Evolutionary conservation across 345 rosid genomes (phyloP), one percentile per base, ranked within the genome.

Genomic region (Arabis alpina): DNA sequence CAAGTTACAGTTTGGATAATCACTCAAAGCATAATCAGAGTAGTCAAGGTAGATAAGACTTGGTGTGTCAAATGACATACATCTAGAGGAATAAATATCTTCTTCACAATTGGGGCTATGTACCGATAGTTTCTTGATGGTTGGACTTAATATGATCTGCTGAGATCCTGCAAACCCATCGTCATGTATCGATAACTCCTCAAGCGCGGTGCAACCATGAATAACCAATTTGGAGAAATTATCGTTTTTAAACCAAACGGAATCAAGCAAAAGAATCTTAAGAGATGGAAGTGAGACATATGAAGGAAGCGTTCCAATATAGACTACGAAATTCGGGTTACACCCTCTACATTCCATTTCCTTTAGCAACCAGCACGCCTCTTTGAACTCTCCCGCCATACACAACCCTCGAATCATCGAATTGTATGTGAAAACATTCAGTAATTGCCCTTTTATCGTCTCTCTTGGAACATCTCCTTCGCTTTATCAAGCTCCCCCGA

Each of bases 271-370:
- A 28, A 70, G 59, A 15, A 8, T 10, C 66, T 70, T 70, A 10
- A 70, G 74, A 43, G 74, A 19, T 27, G 74, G 67, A 40, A 60
- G 67, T 4, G 36, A 60, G 11, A 60, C 61, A 13, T 43, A 1
- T 39, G 43, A 3, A 40, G 44, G 60, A 16, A 27, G 13, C 2
- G 10, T 37, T 6, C 6, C 54, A 28, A 16, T 3, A 5, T 0
- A 8, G 2, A 93, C 94, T 34, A 78, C 81, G 68, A 87, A 89
- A 83, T 86, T 91, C 48, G 98, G 98, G 72, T 79, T 80, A 73
- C 97, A 87, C 19, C 94, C 94, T 75, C 92, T 85, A 11, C 80
- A 74, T 81, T 87, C 90, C 98, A 93, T 91, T 81, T 86, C 88
- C 66, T 85, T 86, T 36, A 91, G 82, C 86, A 89, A 61, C 55